Conservation (phyloP, 2,329 filamentous ascomycete genomes). For the Geosmithia morbida region DNA sequence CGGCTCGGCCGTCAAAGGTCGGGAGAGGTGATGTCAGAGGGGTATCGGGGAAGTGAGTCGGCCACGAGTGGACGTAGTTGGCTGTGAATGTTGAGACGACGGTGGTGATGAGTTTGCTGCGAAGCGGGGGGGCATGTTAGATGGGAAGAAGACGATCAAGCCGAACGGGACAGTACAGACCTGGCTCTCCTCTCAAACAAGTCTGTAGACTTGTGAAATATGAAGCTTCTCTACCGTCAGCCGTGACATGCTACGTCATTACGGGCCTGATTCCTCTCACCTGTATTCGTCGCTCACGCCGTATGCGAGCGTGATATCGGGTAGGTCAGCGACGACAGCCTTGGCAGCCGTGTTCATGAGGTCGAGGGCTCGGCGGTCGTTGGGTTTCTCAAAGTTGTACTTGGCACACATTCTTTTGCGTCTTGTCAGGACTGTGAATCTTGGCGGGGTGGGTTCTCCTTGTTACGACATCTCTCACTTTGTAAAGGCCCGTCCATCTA, state of each 20-base stretch:
- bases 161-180: slow-evolving; percentile 25
- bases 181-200: slow-evolving; percentile 78
- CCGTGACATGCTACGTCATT: not conserved
- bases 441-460: not conserved
- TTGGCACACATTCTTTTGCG: slow-evolving; percentile 56
- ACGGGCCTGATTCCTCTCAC: slow-evolving; percentile 19
- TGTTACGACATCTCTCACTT: slow-evolving; percentile 42
- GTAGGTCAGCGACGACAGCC: slow-evolving; percentile 67
- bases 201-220: slow-evolving; percentile 68
- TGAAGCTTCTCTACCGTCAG: slow-evolving; percentile 43
- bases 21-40: slow-evolving; percentile 63
- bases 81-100: slow-evolving; percentile 88
- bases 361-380: slow-evolving; percentile 72
- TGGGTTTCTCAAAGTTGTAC: slow-evolving; percentile 83
- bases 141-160: not conserved
- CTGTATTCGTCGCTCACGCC: slow-evolving; percentile 92
- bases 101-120: slow-evolving; percentile 78
- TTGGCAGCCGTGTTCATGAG: slow-evolving; percentile 93
- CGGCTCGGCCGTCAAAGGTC: slow-evolving; percentile 83
- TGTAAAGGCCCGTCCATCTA: slow-evolving; percentile 90
- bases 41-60: slow-evolving; percentile 55
- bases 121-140: slow-evolving; percentile 1
- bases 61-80: slow-evolving; percentile 76
- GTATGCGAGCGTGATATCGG: slow-evolving; percentile 78
- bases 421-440: not conserved